Evolutionary conservation across 78 protist genomes (phyloP), one percentile per base, ranked within the genome.

Genomic region (Ministeria vibrans): DNA sequence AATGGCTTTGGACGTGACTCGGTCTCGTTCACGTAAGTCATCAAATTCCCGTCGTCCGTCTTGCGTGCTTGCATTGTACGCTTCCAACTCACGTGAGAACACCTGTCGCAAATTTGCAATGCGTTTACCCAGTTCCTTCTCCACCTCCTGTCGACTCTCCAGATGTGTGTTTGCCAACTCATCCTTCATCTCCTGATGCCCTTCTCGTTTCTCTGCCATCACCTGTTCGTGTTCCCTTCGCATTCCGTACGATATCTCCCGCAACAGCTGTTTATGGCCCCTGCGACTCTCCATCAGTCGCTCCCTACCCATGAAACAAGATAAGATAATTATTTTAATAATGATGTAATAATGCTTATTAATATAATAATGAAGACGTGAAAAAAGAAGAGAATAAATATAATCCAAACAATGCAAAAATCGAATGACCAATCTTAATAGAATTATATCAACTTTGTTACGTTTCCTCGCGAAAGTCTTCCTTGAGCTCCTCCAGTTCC

Each of bases 141-240:
- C 75, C 75, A 87, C 77, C 62, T 78, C 82, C 72, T 83, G 79
- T 55, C 79, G n/a, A 25, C 84, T 88, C 72, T 88, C 89, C 38
- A 15, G 30, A 68, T 82, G 82, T 36, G 66, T 53, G 80, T 85
- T 78, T 74, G 62, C 63, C 63, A 85, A 32, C 63, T 82, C 87
- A 62, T 89, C 89, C 34, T 75, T 64, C 44, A 32, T 0, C 27
- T 34, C 0, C 20, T 76, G 53, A 38, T 75, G 69, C 28, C 83
- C 88, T 62, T 87, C 81, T 36, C 41, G 15, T 59, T 43, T 46
- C 39, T 85, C 80, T 27, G 15, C 45, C 59, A 82, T 86, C 61
- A 36, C 39, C 45, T 79, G 84, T 2, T 66, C 74, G 39, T 62
- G 61, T 64, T 83, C 83, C 2, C 0, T 22, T 80, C 77, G 82